Base-by-base conservation (phyloP, 129 eudicot species). In the Rutidosis leptorrhynchoides region DNA sequence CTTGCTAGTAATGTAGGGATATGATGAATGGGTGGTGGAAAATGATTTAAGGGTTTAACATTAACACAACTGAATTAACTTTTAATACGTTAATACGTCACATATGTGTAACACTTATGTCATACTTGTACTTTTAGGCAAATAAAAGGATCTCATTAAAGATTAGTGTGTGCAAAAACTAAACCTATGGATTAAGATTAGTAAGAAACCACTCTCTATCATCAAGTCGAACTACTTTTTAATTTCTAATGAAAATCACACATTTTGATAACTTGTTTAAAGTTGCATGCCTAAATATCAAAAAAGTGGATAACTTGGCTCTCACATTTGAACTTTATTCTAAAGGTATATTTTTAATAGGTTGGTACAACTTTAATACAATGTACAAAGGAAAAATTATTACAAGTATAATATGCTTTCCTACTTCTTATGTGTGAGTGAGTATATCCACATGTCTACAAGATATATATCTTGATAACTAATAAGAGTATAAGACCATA, bases 241-340 rank as follows among this genome's bases (percentile, higher is more conserved):
- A n/a, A 9, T 35, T 35, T 11, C 42, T 35, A 35, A 35, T 12
- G 12, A 35, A 33, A 35, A 35, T 35, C 12, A 3, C 42, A 35
- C 42, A 1, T 9, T 11, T 35, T 9, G 5, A 7, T 35, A 35
- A 35, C 42, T 32, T 32, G 40, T 6, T 32, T 32, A 46, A 46
- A 46, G 53, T 46, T 46, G 53, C 53, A 46, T 46, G 53, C 53
- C 53, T 15, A 48, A 48, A 48, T 48, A 48, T n/a, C n/a, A n/a
- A 48, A n/a, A 48, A n/a, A 48, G 7, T 3, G 53, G 21, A 6
- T 48, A 19, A 48, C 7, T 48, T 15, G 2, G 19, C 6, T 9
- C 7, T n/a, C 19, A 48, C 20, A 16, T 48, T 1, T 7, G 4
- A 15, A n/a, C 21, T 48, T 19, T 48, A 15, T 1, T n/a, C 17